phyloP scores from a whole-genome alignment of 257 asterid genomes.

The Apocynum venetum region DNA sequence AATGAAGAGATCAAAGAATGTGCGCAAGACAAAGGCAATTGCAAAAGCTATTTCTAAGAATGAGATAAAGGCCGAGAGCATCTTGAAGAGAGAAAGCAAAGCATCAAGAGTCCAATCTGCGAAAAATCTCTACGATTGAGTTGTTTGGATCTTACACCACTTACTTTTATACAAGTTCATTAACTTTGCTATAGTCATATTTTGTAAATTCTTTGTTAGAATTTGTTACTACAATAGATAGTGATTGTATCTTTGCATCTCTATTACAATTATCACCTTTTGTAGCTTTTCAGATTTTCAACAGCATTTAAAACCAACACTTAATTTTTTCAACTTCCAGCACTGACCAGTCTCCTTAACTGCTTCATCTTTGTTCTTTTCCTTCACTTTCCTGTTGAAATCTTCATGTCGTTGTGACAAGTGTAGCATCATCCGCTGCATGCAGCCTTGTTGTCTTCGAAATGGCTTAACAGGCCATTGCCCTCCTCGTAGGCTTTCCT shows the following conservation, averaged over 20 bases:
- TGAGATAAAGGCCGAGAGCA: constrained; percentile 46
- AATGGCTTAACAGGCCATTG: background rate
- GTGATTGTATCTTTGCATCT: background rate
- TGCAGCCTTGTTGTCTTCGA: background rate
- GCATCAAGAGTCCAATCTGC: constrained; percentile 46
- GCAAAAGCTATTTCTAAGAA: constrained; percentile 54
- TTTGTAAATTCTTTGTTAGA: background rate
- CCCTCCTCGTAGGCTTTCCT: background rate
- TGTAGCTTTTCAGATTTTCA: background rate
- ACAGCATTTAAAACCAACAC: background rate
- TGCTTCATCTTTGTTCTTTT: background rate
- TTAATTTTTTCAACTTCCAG: background rate
- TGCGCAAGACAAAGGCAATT: constrained; percentile 59
- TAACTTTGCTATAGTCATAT: background rate
- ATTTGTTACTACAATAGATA: background rate
- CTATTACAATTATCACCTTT: no score
- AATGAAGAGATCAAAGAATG: constrained; percentile 68
- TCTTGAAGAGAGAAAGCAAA: constrained; percentile 52
- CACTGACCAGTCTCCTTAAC: background rate
- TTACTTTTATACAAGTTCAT: background rate
- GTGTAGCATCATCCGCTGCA: background rate
- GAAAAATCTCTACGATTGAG: constrained; percentile 54
- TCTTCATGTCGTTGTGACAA: background rate
- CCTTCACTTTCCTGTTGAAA: background rate
- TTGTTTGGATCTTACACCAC: background rate